These are phyloP conservation scores for Aleurites moluccanus DNA, from an alignment of 441 rosid species.

Conservation along the genomic window DNA sequence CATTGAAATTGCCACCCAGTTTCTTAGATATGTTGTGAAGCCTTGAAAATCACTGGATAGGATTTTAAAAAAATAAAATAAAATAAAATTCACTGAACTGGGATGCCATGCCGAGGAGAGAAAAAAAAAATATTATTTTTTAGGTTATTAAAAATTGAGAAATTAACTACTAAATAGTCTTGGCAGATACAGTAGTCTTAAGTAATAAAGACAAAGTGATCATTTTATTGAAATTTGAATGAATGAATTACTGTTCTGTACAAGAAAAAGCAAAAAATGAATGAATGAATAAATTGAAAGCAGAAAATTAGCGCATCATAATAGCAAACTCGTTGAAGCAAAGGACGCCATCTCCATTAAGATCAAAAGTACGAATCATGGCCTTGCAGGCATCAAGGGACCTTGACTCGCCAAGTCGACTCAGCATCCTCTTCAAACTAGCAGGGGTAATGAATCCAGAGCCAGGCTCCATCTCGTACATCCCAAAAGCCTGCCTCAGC, in stretches of 20 bases:
- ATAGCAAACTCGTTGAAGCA: slow-evolving; percentile 59
- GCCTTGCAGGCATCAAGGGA: slow-evolving; percentile 48
- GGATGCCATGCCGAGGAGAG: too few species aligned
- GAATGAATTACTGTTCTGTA: background rate
- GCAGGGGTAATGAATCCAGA: slow-evolving; percentile 49
- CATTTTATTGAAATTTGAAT: too few species aligned
- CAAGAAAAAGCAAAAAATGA: background rate
- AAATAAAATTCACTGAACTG: too few species aligned
- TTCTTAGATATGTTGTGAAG: too few species aligned
- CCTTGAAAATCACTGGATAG: too few species aligned
- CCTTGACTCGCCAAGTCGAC: slow-evolving; percentile 51
- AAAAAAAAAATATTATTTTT: too few species aligned
- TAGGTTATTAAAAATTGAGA: too few species aligned
- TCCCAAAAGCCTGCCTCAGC: slow-evolving; percentile 48
- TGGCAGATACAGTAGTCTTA: too few species aligned
- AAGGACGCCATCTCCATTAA: slow-evolving; percentile 56
- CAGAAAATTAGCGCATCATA: slow-evolving; percentile 44
- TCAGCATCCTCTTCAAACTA: slow-evolving; percentile 52
- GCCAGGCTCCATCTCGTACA: slow-evolving; percentile 50
- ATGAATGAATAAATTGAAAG: background rate
- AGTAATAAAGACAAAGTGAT: too few species aligned
- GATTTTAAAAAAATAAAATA: too few species aligned
- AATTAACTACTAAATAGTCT: too few species aligned
- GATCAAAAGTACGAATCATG: slow-evolving; percentile 57
- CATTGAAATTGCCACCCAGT: too few species aligned